Conservation (phyloP, 441 rosid genomes). For the Raphanus hybrid region DNA sequence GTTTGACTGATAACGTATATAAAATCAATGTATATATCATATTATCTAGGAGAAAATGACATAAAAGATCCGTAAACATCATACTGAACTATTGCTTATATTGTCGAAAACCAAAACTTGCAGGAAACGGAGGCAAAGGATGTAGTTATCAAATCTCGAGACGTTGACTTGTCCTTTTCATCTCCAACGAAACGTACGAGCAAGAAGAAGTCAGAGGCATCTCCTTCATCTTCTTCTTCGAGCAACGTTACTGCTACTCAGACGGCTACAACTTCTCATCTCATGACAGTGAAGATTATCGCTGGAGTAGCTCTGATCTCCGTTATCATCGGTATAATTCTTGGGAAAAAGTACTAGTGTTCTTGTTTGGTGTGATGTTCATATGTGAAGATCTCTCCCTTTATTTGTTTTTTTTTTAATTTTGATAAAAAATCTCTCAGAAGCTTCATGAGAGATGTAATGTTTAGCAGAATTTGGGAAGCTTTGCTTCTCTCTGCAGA, state of each 20-base stretch:
- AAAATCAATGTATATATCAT: slow-evolving; percentile 1
- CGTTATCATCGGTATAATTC: slow-evolving; percentile 67
- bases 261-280: slow-evolving; percentile 46
- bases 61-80: not conserved
- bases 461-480: slow-evolving; percentile 26
- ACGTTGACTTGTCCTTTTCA: slow-evolving; percentile 56
- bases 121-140: slow-evolving; percentile 70
- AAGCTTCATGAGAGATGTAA: slow-evolving; percentile 26
- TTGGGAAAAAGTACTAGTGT: slow-evolving; percentile 80
- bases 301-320: slow-evolving; percentile 77
- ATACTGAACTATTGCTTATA: slow-evolving; percentile 5
- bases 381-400: slow-evolving; percentile 27
- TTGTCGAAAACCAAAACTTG: slow-evolving; percentile 27
- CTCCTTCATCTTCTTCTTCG: slow-evolving; percentile 47
- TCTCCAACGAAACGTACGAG: slow-evolving; percentile 81
- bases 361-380: slow-evolving; percentile 33
- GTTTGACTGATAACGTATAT: slow-evolving; percentile 8
- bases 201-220: slow-evolving; percentile 76
- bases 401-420: slow-evolving; percentile 11
- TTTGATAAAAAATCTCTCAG: slow-evolving; percentile 30
- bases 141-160: slow-evolving; percentile 85
- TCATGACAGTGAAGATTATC: slow-evolving; percentile 56
- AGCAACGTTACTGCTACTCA: slow-evolving; percentile 40
- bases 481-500: slow-evolving; percentile 36
- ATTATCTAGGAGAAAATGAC: not conserved